Conservation (phyloP, 2,329 filamentous ascomycete species). For the Verticillium longisporum region DNA sequence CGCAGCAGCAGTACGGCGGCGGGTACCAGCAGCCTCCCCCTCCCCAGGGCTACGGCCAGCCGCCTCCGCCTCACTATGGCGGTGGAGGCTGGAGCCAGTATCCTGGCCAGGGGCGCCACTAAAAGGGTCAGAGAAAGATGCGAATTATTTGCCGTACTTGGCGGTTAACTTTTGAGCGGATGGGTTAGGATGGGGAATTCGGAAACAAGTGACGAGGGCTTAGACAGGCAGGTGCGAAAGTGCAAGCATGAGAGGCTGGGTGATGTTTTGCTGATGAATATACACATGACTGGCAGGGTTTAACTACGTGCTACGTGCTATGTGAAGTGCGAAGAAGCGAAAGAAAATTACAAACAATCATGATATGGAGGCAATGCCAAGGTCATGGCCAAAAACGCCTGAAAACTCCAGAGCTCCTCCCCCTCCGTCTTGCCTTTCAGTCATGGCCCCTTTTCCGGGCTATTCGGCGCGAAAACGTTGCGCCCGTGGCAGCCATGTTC, state of each 20-base stretch:
- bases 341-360: neutral
- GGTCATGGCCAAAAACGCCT: no score
- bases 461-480: no score
- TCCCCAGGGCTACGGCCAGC: slow-evolving; percentile 12
- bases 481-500: no score
- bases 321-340: neutral
- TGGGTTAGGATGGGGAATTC: no score
- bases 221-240: neutral
- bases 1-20: slow-evolving; percentile 9
- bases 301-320: neutral
- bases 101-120: slow-evolving; percentile 21
- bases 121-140: neutral
- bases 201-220: no score
- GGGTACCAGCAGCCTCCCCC: slow-evolving; percentile 7
- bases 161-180: no score
- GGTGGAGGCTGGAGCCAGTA: slow-evolving; percentile 25
- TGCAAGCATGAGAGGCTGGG: neutral
- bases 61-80: slow-evolving; percentile 16
- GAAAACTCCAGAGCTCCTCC: no score
- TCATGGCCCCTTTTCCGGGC: no score
- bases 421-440: neutral
- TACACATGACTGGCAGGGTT: neutral
- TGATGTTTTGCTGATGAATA: neutral
- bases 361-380: no score
- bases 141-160: no score